phyloP scores from a whole-genome alignment of 257 asterid genomes.

The Galeopsis tetrahit region DNA sequence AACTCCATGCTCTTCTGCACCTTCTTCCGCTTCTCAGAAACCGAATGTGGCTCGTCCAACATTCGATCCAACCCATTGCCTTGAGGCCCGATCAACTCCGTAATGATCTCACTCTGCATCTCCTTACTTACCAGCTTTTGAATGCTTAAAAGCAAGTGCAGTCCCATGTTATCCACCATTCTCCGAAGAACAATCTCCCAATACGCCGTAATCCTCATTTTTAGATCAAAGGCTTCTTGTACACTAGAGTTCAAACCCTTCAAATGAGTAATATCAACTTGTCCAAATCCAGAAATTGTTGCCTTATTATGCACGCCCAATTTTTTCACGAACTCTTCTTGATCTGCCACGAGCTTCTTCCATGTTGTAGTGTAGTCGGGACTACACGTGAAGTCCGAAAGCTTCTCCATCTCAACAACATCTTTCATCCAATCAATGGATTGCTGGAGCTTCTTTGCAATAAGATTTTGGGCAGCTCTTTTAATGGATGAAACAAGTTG shows the following conservation, averaged over 20 bases:
- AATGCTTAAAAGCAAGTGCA: constrained; percentile 26
- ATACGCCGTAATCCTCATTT: constrained; percentile 35
- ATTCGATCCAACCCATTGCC: constrained; percentile 41
- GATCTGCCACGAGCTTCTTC: constrained; percentile 27
- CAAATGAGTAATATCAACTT: constrained; percentile 15
- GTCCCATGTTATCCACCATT: constrained; percentile 34
- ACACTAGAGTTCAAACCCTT: too few relatives aligned
- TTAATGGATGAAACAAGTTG: constrained; percentile 1
- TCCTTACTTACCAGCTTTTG: constrained; percentile 34
- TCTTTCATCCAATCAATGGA: constrained; percentile 30
- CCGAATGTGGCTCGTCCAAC: constrained; percentile 43
- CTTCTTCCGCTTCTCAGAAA: constrained; percentile 39
- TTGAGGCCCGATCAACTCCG: constrained; percentile 33
- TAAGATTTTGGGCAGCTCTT: constrained; percentile 22
- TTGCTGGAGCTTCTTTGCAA: constrained; percentile 20
- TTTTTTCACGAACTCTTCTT: neutral
- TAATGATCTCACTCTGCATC: constrained; percentile 32
- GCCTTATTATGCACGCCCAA: neutral
- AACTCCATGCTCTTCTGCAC: constrained; percentile 36
- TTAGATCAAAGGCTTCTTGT: constrained; percentile 34
- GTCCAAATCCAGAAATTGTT: neutral
- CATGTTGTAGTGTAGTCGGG: constrained; percentile 24
- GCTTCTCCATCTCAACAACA: constrained; percentile 36
- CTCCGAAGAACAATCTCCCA: constrained; percentile 36
- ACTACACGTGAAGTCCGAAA: constrained; percentile 28